Conservation (phyloP, 257 asterid species). For the Solanum gracilifrons region DNA sequence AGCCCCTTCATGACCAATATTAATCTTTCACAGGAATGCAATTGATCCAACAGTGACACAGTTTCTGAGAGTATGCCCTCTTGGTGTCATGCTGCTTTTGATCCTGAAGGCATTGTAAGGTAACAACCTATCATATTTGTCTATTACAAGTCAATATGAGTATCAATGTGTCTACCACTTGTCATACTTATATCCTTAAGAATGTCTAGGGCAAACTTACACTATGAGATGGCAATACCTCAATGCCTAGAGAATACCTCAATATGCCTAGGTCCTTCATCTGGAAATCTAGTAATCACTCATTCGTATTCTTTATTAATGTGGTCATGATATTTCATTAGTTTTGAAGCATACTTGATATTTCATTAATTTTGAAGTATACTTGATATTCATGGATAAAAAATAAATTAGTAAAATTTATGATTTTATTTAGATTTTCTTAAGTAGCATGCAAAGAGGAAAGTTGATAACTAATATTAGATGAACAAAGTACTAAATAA, state of each 20-base stretch:
- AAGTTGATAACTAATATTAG: too few species aligned
- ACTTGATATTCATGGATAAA: too few species aligned
- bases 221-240: neutral
- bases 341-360: too few species aligned
- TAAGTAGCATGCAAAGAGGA: too few species aligned
- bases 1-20: neutral
- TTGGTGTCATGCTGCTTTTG: slow-evolving; percentile 65
- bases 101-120: slow-evolving; percentile 92
- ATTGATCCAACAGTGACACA: slow-evolving; percentile 26
- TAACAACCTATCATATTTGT: slow-evolving; percentile 3
- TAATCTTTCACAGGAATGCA: slow-evolving; percentile 44
- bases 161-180: neutral
- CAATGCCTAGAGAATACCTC: neutral
- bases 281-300: neutral
- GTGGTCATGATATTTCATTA: too few species aligned
- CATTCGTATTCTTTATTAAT: too few species aligned
- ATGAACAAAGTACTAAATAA: too few species aligned
- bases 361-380: too few species aligned
- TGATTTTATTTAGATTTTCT: too few species aligned
- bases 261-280: neutral
- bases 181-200: neutral
- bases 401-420: too few species aligned
- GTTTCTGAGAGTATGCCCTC: slow-evolving; percentile 36
- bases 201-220: neutral
- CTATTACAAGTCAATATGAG: neutral